Percentiles rank a stretch among this genome's conserved stretches.
Evolutionary conservation across 140 eudicot species (phyloP).

Genomic region (Ambrosia hybrid): DNA sequence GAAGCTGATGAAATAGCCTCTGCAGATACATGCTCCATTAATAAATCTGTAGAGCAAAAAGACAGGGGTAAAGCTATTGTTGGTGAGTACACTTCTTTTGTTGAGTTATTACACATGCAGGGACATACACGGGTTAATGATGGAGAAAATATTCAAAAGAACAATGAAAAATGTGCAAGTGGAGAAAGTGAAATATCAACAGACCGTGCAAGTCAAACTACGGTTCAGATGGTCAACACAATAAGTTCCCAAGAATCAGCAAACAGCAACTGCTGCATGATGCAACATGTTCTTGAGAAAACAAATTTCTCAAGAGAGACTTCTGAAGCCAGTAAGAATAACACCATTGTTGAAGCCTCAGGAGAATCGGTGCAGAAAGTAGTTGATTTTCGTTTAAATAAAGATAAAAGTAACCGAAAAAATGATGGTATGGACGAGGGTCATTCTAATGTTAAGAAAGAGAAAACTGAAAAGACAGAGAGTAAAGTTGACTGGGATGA

Average conservation of each 20-base stretch:
- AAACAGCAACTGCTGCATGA: slow-evolving; percentile 29
- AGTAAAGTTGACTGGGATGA: slow-evolving; percentile 66
- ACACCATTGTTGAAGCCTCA: slow-evolving; percentile 27
- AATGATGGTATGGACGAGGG: not conserved
- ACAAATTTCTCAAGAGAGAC: slow-evolving; percentile 27
- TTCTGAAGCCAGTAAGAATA: slow-evolving; percentile 36
- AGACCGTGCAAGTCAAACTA: slow-evolving; percentile 51
- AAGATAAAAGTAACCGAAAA: not conserved
- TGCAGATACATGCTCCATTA: slow-evolving; percentile 37
- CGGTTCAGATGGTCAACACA: slow-evolving; percentile 30
- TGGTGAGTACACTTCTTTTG: slow-evolving; percentile 42
- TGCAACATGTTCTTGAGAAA: slow-evolving; percentile 25
- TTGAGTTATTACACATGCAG: slow-evolving; percentile 58
- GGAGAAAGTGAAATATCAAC: slow-evolving; percentile 60
- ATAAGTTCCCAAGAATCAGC: slow-evolving; percentile 36
- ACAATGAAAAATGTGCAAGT: slow-evolving; percentile 34
- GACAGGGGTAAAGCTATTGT: slow-evolving; percentile 25
- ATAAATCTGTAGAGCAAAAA: slow-evolving; percentile 33
- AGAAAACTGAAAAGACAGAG: slow-evolving; percentile 42
- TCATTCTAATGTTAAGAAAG: slow-evolving; percentile 27
- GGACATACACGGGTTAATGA: slow-evolving; percentile 30
- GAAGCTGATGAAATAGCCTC: slow-evolving; percentile 57
- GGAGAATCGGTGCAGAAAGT: slow-evolving; percentile 29
- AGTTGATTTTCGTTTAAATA: slow-evolving; percentile 7
- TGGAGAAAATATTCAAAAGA: too few relatives aligned